phyloP scores from a whole-genome alignment of 768 basidiomycete genomes.

The Lenzites betulinus region DNA sequence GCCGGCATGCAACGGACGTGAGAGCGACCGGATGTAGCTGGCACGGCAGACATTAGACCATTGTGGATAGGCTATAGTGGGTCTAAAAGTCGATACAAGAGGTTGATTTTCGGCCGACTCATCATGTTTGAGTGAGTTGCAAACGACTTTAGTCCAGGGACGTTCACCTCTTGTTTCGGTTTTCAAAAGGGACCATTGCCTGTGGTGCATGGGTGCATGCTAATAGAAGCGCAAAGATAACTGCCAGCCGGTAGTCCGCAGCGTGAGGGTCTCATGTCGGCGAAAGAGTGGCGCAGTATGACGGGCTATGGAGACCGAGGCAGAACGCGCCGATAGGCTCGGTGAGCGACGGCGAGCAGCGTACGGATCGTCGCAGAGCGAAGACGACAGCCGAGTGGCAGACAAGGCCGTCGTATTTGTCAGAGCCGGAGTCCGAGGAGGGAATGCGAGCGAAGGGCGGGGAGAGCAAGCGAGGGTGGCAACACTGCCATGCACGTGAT shows the following conservation, averaged over 20 bases:
- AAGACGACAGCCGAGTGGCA: too few species aligned
- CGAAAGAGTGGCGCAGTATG: neutral
- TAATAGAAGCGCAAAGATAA: neutral
- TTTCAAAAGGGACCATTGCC: too few species aligned
- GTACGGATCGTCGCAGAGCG: too few species aligned
- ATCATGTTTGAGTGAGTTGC: too few species aligned
- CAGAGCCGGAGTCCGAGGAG: neutral
- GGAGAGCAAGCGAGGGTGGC: neutral
- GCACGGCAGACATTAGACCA: too few species aligned
- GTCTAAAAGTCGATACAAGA: too few species aligned
- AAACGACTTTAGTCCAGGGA: too few species aligned
- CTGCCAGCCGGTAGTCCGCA: neutral
- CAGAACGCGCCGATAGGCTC: neutral
- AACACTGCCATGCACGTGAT: constrained; percentile 3
- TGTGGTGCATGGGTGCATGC: too few species aligned
- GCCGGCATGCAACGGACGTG: neutral
- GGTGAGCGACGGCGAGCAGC: neutral
- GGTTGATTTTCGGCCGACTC: too few species aligned
- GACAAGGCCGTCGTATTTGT: too few species aligned
- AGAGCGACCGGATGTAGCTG: neutral
- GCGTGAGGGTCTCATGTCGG: neutral
- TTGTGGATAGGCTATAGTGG: too few species aligned
- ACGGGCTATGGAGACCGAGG: neutral
- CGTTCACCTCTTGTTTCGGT: too few species aligned
- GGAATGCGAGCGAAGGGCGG: neutral